These are phyloP conservation scores for Candida neerlandica DNA, from an alignment of 1,139 yeast genomes.

Conservation along the genomic window DNA sequence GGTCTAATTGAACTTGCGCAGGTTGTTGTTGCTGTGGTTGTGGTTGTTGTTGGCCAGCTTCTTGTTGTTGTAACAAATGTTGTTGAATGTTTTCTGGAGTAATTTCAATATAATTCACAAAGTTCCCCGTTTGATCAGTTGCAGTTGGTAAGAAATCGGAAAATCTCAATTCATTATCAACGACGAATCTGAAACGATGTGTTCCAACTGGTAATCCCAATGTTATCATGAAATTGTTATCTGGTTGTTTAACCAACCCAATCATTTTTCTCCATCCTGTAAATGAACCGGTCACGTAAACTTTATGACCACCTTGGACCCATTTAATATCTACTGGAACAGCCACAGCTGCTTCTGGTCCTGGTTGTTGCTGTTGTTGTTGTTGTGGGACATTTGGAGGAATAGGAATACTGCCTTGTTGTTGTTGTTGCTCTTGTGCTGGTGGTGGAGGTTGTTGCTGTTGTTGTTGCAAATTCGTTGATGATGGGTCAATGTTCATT, in stretches of 20 bases:
- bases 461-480: conserved; percentile 12
- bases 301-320: conserved; percentile 94
- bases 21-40: conserved; percentile 20
- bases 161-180: conserved; percentile 50
- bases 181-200: conserved; percentile 50
- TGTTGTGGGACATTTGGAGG: conserved; percentile 18
- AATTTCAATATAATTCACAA: conserved; percentile 51
- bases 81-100: conserved; percentile 43
- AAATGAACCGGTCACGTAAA: conserved; percentile 55
- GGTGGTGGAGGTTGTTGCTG: conserved; percentile 16
- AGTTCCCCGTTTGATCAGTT: conserved; percentile 55
- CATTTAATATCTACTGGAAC: conserved; percentile 84
- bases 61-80: conserved; percentile 27
- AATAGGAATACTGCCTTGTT: conserved; percentile 17
- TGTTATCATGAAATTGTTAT: conserved; percentile 40
- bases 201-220: conserved; percentile 52
- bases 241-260: conserved; percentile 52
- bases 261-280: conserved; percentile 57
- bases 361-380: conserved; percentile 16
- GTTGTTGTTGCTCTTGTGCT: conserved; percentile 16
- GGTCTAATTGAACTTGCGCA: conserved; percentile 8
- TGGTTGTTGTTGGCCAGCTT: conserved; percentile 12
- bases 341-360: conserved; percentile 34
- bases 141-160: conserved; percentile 52
- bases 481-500: conserved; percentile 26